Evolutionary conservation across 129 eudicot genomes (phyloP).

Genomic region (Escallonia rubra): DNA sequence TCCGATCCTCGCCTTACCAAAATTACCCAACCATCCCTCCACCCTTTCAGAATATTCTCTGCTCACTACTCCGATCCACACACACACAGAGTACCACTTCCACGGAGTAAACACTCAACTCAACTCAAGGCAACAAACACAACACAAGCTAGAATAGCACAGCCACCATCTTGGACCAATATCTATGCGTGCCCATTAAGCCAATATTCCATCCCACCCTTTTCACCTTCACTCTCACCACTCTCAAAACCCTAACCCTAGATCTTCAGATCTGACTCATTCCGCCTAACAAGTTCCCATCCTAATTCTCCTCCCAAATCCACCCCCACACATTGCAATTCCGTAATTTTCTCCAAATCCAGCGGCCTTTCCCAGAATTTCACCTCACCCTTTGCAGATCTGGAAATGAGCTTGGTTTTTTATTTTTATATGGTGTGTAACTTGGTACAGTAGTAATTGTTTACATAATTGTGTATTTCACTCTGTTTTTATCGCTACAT

Average conservation of each 20-base stretch:
- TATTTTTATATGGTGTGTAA: neutral
- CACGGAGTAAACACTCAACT: too few relatives aligned
- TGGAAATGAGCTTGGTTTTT: slow-evolving; percentile 18
- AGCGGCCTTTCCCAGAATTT: neutral
- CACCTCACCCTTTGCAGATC: slow-evolving; percentile 23
- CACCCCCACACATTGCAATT: neutral
- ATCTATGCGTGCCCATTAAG: slow-evolving; percentile 22
- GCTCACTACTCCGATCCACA: too few relatives aligned
- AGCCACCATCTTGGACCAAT: too few relatives aligned
- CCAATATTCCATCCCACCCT: slow-evolving; percentile 1
- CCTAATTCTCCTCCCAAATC: neutral
- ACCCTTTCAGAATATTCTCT: too few relatives aligned
- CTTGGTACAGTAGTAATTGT: neutral
- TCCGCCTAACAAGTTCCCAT: neutral
- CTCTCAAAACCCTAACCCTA: neutral
- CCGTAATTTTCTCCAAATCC: neutral
- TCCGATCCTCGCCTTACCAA: too few relatives aligned
- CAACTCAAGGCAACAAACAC: too few relatives aligned
- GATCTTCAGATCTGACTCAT: slow-evolving; percentile 6
- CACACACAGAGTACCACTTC: too few relatives aligned
- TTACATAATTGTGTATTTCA: neutral
- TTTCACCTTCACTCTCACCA: neutral
- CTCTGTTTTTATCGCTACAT: neutral
- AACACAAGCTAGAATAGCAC: too few relatives aligned
- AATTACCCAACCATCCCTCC: too few relatives aligned